Base-by-base conservation (phyloP, 164 flowering plant species). In the Liriodendron chinense region DNA sequence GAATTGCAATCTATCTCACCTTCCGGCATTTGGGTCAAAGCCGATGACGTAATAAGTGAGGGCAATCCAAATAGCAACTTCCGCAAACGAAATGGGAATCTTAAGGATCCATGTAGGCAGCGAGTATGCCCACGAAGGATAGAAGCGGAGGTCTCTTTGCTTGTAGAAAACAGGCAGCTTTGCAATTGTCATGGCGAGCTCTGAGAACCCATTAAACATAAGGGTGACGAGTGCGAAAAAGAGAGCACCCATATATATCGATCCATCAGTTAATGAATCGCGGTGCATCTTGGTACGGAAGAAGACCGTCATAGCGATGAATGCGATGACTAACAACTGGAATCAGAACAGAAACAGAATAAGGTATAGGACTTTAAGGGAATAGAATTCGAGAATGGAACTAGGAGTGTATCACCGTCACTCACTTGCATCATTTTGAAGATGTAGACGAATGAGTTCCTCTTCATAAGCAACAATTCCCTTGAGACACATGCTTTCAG, bases 81-180 rank as follows among this genome's bases (percentile, higher is more conserved):
- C 79, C 7, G 49, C 66, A 34, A 77, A 7, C 10, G 79, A 65
- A 26, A 77, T 47, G 7, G 79, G 79, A 66, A 77, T 77, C 66
- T 77, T 77, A 23, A 68, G 53, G 18, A 72, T 59, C 79, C 79
- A 77, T 22, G 75, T 34, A 34, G 79, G 79, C 20, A 77, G 56
- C 4, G 75, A 28, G 43, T 65, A 77, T 23, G 79, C 72, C 79
- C 79, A 77, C n/a, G 91, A 48, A 72, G 92, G 92, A 56, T 75
- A 85, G 59, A 89, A 86, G 0, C 79, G 83, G 56, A 82, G 84
- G 74, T 86, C 89, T 57, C 92, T 75, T 76, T 89, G 92, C 85
- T 89, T 89, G 73, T 83, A 89, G 68, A 89, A 89, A 26, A 84
- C 86, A 3, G 92, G 91, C 73, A 89, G 88, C 64, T 81, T 86